Evolutionary conservation across 805 yeast genomes (phyloP).

Genomic region (Huiozyma naganishii): DNA sequence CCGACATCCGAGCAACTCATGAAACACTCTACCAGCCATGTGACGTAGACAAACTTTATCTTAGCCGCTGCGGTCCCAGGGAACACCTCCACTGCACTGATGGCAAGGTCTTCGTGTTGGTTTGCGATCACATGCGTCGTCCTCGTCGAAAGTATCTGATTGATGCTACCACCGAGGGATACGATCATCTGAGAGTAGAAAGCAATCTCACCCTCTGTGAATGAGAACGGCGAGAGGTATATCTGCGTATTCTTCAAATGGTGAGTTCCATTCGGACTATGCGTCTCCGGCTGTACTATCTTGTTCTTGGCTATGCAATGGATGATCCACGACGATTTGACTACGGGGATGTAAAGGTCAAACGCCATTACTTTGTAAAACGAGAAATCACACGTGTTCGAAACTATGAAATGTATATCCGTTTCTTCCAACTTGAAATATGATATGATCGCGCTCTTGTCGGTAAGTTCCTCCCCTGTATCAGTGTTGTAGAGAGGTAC

Average conservation of each 20-base stretch:
- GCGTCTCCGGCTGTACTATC: conserved; percentile 22
- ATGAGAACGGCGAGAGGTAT: conserved; percentile 47
- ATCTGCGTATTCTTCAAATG: conserved; percentile 52
- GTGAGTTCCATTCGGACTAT: conserved; percentile 60
- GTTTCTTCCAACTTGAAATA: background rate
- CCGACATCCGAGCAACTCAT: conserved; percentile 17
- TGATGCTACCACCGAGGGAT: conserved; percentile 60
- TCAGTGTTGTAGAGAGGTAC: no score
- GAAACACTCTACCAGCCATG: conserved; percentile 72
- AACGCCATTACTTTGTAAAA: conserved; percentile 17
- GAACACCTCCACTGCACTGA: conserved; percentile 38
- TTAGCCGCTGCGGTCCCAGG: background rate
- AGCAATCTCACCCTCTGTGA: conserved; percentile 56
- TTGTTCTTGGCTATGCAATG: conserved; percentile 12
- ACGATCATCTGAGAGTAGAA: conserved; percentile 40
- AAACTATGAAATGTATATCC: conserved; percentile 16
- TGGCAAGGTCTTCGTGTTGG: conserved; percentile 46
- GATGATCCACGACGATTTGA: conserved; percentile 15
- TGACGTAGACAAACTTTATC: conserved; percentile 50
- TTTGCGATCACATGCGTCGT: conserved; percentile 71
- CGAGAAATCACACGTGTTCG: conserved; percentile 10
- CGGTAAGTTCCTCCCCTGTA: no score
- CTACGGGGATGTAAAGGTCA: conserved; percentile 21
- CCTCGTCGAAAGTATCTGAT: conserved; percentile 45
- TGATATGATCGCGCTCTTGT: no score